A percentile compares a stretch with the other conserved stretches of the same genome.
These are phyloP conservation scores for Monilinia vaccinii-corymbosi DNA, from an alignment of 2,329 filamentous ascomycete genomes.

Conservation along the genomic window DNA sequence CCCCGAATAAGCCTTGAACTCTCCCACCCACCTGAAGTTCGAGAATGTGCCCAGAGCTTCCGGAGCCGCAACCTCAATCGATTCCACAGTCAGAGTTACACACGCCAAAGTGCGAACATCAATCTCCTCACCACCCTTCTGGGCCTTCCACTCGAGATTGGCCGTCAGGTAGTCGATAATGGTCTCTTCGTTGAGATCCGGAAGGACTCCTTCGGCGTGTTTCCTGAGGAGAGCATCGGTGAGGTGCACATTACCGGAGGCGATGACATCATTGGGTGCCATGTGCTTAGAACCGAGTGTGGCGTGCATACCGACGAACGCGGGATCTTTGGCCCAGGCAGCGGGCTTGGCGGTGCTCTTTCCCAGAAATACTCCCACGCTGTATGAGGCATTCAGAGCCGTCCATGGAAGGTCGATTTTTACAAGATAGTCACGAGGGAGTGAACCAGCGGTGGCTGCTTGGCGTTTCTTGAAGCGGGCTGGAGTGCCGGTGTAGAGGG, in stretches of 20 bases:
- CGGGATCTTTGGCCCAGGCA: slow-evolving; percentile 9
- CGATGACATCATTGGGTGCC: slow-evolving; percentile 13
- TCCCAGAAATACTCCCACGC: slow-evolving; percentile 30
- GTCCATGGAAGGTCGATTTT: slow-evolving; percentile 28
- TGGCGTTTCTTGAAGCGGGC: not conserved
- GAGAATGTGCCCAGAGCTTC: not conserved
- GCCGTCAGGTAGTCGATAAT: slow-evolving; percentile 24
- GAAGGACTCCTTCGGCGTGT: slow-evolving; percentile 21
- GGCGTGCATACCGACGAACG: slow-evolving; percentile 7
- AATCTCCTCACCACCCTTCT: not conserved
- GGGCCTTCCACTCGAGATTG: slow-evolving; percentile 21
- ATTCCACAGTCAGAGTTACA: not conserved
- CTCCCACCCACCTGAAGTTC: slow-evolving; percentile 8
- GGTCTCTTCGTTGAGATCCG: slow-evolving; percentile 20
- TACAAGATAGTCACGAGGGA: slow-evolving; percentile 28
- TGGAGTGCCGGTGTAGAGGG: not conserved
- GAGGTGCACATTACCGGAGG: slow-evolving; percentile 32
- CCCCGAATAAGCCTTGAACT: slow-evolving; percentile 3
- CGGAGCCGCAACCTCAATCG: slow-evolving; percentile 3
- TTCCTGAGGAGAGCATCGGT: slow-evolving; percentile 28
- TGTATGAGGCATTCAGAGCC: slow-evolving; percentile 26
- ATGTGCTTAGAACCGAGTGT: not conserved
- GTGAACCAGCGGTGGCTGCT: not conserved
- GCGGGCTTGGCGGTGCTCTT: slow-evolving; percentile 22
- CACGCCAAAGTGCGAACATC: not conserved